These are phyloP conservation scores for Gossypium laxum DNA, from an alignment of 441 rosid genomes.

Conservation along the genomic window DNA sequence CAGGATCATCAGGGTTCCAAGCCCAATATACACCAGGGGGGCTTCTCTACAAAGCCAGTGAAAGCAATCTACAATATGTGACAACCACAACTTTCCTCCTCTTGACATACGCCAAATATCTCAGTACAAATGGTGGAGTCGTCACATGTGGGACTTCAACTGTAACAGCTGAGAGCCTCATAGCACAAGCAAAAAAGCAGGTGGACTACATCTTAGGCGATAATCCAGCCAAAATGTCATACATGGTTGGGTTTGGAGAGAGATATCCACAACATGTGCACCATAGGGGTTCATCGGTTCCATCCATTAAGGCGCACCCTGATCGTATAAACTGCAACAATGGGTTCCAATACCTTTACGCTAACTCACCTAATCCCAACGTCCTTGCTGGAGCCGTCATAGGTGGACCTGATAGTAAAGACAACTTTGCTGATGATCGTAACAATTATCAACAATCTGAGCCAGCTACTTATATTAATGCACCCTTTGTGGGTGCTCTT, in stretches of 20 bases:
- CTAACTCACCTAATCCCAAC: slow-evolving; percentile 56
- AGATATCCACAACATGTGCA: slow-evolving; percentile 60
- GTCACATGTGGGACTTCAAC: slow-evolving; percentile 38
- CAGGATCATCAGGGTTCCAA: slow-evolving; percentile 47
- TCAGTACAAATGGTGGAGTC: slow-evolving; percentile 30
- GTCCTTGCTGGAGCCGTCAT: slow-evolving; percentile 59
- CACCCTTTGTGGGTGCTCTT: slow-evolving; percentile 73
- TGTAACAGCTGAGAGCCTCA: slow-evolving; percentile 29
- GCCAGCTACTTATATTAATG: slow-evolving; percentile 76
- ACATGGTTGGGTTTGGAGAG: slow-evolving; percentile 73
- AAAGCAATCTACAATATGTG: slow-evolving; percentile 69
- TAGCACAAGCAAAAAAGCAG: slow-evolving; percentile 40
- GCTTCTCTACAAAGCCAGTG: slow-evolving; percentile 54
- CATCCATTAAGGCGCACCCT: slow-evolving; percentile 45
- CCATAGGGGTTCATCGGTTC: slow-evolving; percentile 84
- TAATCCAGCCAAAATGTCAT: slow-evolving; percentile 62
- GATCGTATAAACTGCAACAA: slow-evolving; percentile 34
- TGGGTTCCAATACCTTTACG: slow-evolving; percentile 49
- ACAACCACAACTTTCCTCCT: slow-evolving; percentile 61
- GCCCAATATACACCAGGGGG: slow-evolving; percentile 76
- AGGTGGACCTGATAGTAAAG: slow-evolving; percentile 65
- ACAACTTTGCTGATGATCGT: slow-evolving; percentile 53
- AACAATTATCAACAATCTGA: slow-evolving; percentile 65
- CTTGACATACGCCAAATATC: slow-evolving; percentile 64
- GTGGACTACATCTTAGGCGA: slow-evolving; percentile 77